phyloP scores from a whole-genome alignment of 176 grass and related monocot genomes.

The Oryza longistaminata region DNA sequence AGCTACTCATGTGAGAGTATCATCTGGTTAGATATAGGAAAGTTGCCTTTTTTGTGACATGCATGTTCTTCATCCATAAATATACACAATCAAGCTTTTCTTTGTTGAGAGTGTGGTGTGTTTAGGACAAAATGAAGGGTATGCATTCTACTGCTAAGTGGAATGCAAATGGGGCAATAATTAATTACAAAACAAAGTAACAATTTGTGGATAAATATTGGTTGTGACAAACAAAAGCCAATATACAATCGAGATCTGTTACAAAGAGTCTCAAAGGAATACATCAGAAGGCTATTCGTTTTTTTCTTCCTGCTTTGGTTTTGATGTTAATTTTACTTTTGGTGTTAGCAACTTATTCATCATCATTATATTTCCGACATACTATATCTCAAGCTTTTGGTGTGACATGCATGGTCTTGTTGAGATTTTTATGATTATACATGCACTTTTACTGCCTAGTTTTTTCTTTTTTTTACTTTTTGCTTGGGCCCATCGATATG shows the following conservation, averaged over 20 bases:
- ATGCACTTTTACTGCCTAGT: background rate
- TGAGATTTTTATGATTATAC: background rate
- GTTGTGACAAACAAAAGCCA: constrained; percentile 11
- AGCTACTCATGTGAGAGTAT: background rate
- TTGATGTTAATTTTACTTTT: constrained; percentile 18
- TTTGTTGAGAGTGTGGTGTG: background rate
- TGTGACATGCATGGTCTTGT: background rate
- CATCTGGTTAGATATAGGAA: background rate
- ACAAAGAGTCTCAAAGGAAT: background rate
- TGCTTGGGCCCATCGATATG: background rate
- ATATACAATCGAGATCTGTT: background rate
- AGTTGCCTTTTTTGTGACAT: background rate
- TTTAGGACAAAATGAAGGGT: constrained; percentile 11
- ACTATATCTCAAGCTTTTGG: constrained; percentile 2
- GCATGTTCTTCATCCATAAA: background rate
- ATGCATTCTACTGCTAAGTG: constrained; percentile 18
- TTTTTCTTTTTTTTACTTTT: background rate
- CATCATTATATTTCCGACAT: background rate
- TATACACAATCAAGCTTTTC: background rate
- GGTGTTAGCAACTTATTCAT: background rate
- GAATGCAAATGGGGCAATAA: constrained; percentile 8
- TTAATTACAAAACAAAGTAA: background rate
- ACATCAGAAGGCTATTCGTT: background rate
- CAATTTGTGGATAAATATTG: constrained; percentile 2
- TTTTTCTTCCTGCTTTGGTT: constrained; percentile 4